phyloP scores from a whole-genome alignment of 2,329 filamentous ascomycete genomes.

The Ophiocordyceps camponoti-rufipedis region DNA sequence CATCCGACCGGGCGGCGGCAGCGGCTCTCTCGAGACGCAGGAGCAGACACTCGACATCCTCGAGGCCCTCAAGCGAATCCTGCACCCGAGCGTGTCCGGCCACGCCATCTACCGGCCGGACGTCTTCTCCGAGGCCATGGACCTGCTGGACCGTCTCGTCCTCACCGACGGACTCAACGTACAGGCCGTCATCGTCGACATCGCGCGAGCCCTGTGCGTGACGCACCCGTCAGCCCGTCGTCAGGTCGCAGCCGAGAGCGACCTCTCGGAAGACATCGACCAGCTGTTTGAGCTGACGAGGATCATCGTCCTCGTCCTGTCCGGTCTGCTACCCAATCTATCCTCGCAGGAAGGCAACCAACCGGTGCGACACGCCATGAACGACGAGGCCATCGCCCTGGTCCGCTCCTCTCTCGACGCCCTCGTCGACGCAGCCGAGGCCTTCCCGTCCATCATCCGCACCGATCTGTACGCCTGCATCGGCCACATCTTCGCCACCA shows the following conservation, averaged over 20 bases:
- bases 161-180: slow-evolving; percentile 80
- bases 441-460: slow-evolving; percentile 93
- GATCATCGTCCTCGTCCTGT: slow-evolving; percentile 85
- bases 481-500: slow-evolving; percentile 88
- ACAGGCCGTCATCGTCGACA: slow-evolving; percentile 84
- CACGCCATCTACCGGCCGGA: slow-evolving; percentile 93
- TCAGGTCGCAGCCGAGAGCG: slow-evolving; percentile 39
- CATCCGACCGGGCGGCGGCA: slow-evolving; percentile 39
- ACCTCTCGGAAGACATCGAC: slow-evolving; percentile 91
- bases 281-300: slow-evolving; percentile 93
- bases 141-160: slow-evolving; percentile 79
- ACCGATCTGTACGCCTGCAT: slow-evolving; percentile 93
- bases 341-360: slow-evolving; percentile 37
- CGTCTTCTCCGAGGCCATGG: slow-evolving; percentile 94
- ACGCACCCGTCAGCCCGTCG: slow-evolving; percentile 73
- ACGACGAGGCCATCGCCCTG: slow-evolving; percentile 70
- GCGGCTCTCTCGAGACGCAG: slow-evolving; percentile 41
- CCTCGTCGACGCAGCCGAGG: slow-evolving; percentile 82
- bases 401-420: slow-evolving; percentile 68
- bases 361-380: slow-evolving; percentile 56
- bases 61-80: slow-evolving; percentile 80
- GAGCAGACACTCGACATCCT: slow-evolving; percentile 79
- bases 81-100: slow-evolving; percentile 85
- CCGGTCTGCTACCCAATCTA: slow-evolving; percentile 71
- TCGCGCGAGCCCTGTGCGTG: slow-evolving; percentile 75